Base-by-base conservation (phyloP, 139 green algal genomes). In the Bryopsis sp. region DNA sequence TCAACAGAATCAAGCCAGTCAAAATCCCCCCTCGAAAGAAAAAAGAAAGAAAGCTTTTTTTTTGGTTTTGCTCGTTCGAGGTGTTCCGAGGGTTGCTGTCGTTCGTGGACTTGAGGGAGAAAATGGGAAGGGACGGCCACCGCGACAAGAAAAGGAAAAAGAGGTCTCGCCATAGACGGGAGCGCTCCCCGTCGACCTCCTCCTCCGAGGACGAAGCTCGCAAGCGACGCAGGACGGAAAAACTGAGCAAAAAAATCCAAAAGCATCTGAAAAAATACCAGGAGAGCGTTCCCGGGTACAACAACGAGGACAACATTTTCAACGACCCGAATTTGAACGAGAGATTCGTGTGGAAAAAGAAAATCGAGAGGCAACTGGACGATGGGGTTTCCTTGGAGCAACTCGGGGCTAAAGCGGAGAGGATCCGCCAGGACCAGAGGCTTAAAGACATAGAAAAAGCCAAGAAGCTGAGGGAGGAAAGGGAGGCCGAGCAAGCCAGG, bases 301-400 rank as follows among this genome's bases (percentile, higher is more conserved):
- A 79, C 1, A 68, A 93, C 39, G 74, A 87, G 26, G 82, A 82
- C 58, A 94, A 94, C 67, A 83, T 81, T 1, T 94, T 94, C 71
- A 78, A 81, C 26, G 88, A 94, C 31, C 34, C 77, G 29, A 88
- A 88, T 58, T 67, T 92, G 29, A 76, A 74, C 3, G 79, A 85
- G 54, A 70, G 72, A 6, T 95, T 95, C 74, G 88, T 95, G 36
- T 95, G 88, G 88, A 72, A 76, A 39, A 95, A 95, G 78, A 95
- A 95, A 70, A 87, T 95, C 32, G 81, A 92, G 69, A 89, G 88
- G 68, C 61, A 93, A 39, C 39, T 95, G 8, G 43, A 63, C 11
- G 61, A 68, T 8, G 86, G 88, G 35, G 74, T 74, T 34, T 75
- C 83, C 64, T 48, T 86, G 11, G 69, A 47, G 32, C 78, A 92